phyloP scores from a whole-genome alignment of 768 basidiomycete genomes.

The Mycena sanguinolenta region DNA sequence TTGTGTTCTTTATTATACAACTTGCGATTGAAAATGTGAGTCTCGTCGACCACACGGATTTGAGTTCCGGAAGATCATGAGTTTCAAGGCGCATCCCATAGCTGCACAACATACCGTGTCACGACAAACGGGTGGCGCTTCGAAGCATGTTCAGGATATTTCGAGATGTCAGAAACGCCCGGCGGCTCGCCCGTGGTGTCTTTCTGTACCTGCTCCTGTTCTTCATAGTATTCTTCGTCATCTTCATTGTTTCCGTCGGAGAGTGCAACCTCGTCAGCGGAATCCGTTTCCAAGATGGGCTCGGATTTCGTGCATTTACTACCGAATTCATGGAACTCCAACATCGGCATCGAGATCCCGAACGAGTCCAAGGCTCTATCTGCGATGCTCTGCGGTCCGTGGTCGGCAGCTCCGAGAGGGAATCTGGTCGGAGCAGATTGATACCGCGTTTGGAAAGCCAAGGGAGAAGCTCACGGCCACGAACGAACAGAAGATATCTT shows the following conservation, averaged over 20 bases:
- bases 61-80: conserved; percentile 43
- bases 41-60: conserved; percentile 49
- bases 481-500: conserved; percentile 15
- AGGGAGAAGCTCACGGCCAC: conserved; percentile 28
- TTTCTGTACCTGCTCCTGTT: background rate
- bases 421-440: conserved; percentile 20
- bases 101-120: conserved; percentile 49
- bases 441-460: background rate
- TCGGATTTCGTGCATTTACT: conserved; percentile 14
- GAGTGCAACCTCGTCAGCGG: background rate
- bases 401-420: conserved; percentile 13
- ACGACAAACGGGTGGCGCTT: conserved; percentile 52
- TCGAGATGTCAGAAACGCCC: conserved; percentile 13
- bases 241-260: background rate
- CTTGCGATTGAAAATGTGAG: conserved; percentile 44
- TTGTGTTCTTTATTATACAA: conserved; percentile 37
- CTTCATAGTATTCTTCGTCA: background rate
- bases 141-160: conserved; percentile 34
- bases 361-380: conserved; percentile 32
- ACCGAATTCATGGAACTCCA: conserved; percentile 30
- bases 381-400: background rate
- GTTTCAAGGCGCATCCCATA: no score
- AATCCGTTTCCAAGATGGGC: background rate
- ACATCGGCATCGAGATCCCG: conserved; percentile 24
- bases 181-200: no score